A percentile compares a stretch with the other conserved stretches of the same genome.
phyloP scores from a whole-genome alignment of 495 filamentous ascomycete genomes.

The Glarea lozoyensis region DNA sequence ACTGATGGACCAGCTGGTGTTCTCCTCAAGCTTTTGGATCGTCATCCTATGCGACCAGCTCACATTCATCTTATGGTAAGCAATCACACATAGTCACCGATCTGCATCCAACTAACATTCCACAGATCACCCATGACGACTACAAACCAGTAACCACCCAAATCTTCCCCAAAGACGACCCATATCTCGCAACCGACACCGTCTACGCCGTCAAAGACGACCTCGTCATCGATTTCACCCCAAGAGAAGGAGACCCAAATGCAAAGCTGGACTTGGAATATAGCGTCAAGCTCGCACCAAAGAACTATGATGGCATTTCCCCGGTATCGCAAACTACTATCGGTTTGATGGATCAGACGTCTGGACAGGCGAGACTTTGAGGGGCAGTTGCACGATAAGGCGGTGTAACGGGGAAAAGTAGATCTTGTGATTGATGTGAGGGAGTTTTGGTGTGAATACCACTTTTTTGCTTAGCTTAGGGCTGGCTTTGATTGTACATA shows the following conservation, averaged over 20 bases:
- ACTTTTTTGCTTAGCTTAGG: too few species aligned
- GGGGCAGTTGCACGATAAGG: too few species aligned
- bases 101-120: conserved; percentile 7
- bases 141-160: conserved; percentile 51
- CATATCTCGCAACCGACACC: conserved; percentile 49
- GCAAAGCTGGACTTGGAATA: not conserved
- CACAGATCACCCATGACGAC: conserved; percentile 35
- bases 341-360: not conserved
- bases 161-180: conserved; percentile 55
- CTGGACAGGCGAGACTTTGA: too few species aligned
- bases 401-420: too few species aligned
- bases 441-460: too few species aligned
- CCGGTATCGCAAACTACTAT: not conserved
- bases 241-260: not conserved
- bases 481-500: too few species aligned
- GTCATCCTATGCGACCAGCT: conserved; percentile 71
- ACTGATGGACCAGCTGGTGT: conserved; percentile 63
- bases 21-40: conserved; percentile 61
- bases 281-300: not conserved
- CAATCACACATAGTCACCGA: conserved; percentile 6
- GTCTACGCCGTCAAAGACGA: conserved; percentile 61
- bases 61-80: conserved; percentile 77
- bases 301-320: not conserved
- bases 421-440: too few species aligned
- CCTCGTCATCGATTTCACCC: conserved; percentile 51